These are phyloP conservation scores for Phaeosphaeria sp. DNA, from an alignment of 2,329 filamentous ascomycete genomes.

Conservation along the genomic window DNA sequence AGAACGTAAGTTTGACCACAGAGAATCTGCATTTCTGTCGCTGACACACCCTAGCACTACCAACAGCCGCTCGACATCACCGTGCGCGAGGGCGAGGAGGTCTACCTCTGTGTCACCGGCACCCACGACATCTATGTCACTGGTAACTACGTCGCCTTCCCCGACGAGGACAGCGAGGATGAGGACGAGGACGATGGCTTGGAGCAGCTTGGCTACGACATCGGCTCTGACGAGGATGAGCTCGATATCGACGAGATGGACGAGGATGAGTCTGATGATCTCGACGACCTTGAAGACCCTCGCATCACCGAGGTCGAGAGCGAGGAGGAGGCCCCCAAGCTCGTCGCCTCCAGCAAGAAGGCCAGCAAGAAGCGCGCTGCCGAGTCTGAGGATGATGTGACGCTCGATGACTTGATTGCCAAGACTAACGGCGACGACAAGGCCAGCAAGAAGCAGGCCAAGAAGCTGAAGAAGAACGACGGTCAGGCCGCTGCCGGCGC, in stretches of 20 bases:
- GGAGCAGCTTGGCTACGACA: constrained; percentile 75
- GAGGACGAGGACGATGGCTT: constrained; percentile 65
- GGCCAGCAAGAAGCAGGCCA: constrained; percentile 93
- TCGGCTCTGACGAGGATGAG: constrained; percentile 80
- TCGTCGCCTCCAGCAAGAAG: constrained; percentile 56
- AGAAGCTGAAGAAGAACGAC: constrained; percentile 99
- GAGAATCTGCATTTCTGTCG: constrained; percentile 7
- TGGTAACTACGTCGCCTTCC: constrained; percentile 88
- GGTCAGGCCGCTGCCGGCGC: constrained; percentile 73
- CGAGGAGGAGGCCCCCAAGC: constrained; percentile 70
- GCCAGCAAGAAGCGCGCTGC: constrained; percentile 88
- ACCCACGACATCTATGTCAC: constrained; percentile 92
- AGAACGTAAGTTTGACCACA: constrained; percentile 72
- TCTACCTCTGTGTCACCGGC: constrained; percentile 91
- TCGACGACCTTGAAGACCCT: constrained; percentile 72
- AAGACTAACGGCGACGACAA: constrained; percentile 75
- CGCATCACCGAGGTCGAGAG: constrained; percentile 83
- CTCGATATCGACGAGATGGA: constrained; percentile 60
- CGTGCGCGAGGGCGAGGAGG: constrained; percentile 83
- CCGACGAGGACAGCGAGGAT: constrained; percentile 66
- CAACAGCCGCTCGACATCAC: constrained; percentile 96
- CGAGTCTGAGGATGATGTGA: constrained; percentile 65
- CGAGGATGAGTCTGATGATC: constrained; percentile 56
- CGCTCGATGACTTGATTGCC: constrained; percentile 83
- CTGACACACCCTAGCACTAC: constrained; percentile 72